Conservation (phyloP, 345 rosid species). For the Noccaea caerulescens region DNA sequence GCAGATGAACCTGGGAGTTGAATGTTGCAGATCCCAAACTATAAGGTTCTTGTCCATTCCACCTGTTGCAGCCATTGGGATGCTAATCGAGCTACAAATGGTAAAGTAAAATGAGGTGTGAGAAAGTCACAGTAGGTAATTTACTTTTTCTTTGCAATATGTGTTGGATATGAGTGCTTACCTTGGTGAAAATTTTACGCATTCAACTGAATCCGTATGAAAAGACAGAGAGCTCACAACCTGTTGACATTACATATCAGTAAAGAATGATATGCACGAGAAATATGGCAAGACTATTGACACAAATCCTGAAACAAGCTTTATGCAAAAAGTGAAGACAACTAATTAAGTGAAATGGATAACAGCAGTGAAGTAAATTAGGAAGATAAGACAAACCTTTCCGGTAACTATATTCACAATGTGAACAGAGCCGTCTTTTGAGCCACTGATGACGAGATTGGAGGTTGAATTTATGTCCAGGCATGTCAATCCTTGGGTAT, state of each 20-base stretch:
- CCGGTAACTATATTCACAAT: conserved; percentile 79
- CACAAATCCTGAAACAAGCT: too few relatives aligned
- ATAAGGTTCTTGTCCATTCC: conserved; percentile 79
- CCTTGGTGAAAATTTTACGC: conserved; percentile 65
- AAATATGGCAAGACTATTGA: too few relatives aligned
- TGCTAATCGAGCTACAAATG: too few relatives aligned
- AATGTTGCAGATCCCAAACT: conserved; percentile 83
- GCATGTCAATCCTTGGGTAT: conserved; percentile 74
- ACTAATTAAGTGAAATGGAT: too few relatives aligned
- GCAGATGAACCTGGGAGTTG: conserved; percentile 64
- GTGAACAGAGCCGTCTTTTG: conserved; percentile 69
- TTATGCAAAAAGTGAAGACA: too few relatives aligned
- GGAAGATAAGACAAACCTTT: conserved; percentile 52
- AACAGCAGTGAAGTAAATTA: too few relatives aligned
- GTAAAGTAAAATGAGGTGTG: too few relatives aligned
- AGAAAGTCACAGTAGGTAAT: too few relatives aligned
- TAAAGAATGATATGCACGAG: too few relatives aligned
- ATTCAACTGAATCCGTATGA: conserved; percentile 75
- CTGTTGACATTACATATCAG: conserved; percentile 36
- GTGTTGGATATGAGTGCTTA: neutral
- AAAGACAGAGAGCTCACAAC: conserved; percentile 69
- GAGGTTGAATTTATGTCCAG: conserved; percentile 75
- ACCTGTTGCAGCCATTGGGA: conserved; percentile 68
- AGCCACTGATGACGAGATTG: conserved; percentile 75
- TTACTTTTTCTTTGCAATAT: too few relatives aligned